These are phyloP conservation scores for Podila minutissima DNA, from an alignment of 192 early-diverging fungal genomes.

Conservation along the genomic window DNA sequence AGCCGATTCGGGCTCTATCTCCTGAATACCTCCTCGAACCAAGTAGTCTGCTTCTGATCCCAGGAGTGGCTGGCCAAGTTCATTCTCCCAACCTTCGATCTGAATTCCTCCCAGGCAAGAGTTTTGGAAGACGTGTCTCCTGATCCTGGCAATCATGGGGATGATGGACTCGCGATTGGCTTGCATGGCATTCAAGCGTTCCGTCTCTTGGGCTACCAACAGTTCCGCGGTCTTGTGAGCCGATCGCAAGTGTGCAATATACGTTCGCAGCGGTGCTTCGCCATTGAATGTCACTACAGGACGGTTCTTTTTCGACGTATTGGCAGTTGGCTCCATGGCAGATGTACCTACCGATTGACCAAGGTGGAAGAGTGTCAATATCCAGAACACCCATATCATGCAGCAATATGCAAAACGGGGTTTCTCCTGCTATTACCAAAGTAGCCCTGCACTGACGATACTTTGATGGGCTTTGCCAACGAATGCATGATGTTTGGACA, in stretches of 20 bases:
- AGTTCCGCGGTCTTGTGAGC: constrained; percentile 36
- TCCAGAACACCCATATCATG: neutral
- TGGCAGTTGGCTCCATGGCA: constrained; percentile 2
- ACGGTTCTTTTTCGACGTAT: neutral
- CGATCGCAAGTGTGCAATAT: constrained; percentile 23
- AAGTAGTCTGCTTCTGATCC: constrained; percentile 38
- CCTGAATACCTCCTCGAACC: constrained; percentile 35
- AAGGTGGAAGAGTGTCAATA: neutral
- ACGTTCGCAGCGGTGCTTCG: constrained; percentile 12
- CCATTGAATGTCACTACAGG: constrained; percentile 5
- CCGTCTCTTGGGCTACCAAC: constrained; percentile 23
- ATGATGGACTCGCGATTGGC: constrained; percentile 35
- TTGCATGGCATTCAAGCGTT: constrained; percentile 24
- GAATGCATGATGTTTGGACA: constrained; percentile 19
- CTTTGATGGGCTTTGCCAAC: constrained; percentile 20
- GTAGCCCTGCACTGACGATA: constrained; percentile 14
- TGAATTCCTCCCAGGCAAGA: constrained; percentile 15
- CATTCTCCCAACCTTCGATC: constrained; percentile 47
- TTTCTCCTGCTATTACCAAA: constrained; percentile 16
- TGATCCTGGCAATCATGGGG: constrained; percentile 25
- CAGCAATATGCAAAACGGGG: no score
- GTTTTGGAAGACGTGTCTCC: constrained; percentile 40
- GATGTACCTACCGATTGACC: neutral
- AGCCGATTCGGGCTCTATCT: neutral
- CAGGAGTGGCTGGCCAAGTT: constrained; percentile 19